A percentile compares a stretch with the other conserved stretches of the same genome.
Evolutionary conservation across 805 yeast species (phyloP).

Genomic region (Pichia occidentalis): DNA sequence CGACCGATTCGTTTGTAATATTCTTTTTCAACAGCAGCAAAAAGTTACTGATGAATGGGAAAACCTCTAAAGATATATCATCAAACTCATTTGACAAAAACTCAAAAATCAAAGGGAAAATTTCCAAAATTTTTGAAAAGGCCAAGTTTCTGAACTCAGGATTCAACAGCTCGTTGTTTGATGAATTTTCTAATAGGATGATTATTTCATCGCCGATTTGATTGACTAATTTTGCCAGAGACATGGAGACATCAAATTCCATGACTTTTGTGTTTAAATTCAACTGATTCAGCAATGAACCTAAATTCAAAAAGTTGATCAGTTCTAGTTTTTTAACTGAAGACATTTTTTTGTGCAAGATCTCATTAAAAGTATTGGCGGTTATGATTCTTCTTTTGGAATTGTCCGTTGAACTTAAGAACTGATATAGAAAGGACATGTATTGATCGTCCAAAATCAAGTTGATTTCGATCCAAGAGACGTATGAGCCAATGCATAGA

Average conservation of each 20-base stretch:
- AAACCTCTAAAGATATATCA: conserved; percentile 77
- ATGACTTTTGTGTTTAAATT: conserved; percentile 36
- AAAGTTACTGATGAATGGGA: conserved; percentile 73
- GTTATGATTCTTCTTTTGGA: conserved; percentile 52
- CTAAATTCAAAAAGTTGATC: conserved; percentile 60
- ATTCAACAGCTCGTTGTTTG: conserved; percentile 31
- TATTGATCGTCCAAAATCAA: conserved; percentile 59
- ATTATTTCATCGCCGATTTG: conserved; percentile 71
- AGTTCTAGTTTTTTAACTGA: conserved; percentile 55
- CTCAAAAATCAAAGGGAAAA: conserved; percentile 66
- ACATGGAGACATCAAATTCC: conserved; percentile 60
- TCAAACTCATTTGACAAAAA: conserved; percentile 80
- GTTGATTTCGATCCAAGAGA: conserved; percentile 87
- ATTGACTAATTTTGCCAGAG: conserved; percentile 68
- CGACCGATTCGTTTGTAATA: conserved; percentile 30
- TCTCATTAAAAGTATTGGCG: conserved; percentile 46
- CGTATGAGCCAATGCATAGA: conserved; percentile 72
- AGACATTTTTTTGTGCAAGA: conserved; percentile 53
- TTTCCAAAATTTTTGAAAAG: conserved; percentile 44
- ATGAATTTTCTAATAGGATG: conserved; percentile 53
- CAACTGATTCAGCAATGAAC: conserved; percentile 41
- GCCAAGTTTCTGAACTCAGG: conserved; percentile 33
- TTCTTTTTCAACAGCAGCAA: conserved; percentile 61
- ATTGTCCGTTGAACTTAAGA: conserved; percentile 31
- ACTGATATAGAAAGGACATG: conserved; percentile 51